A percentile compares a stretch with the other conserved stretches of the same genome.
These are phyloP conservation scores for Pseudisothecium myosuroides DNA, from an alignment of 225 moss, liverwort and hornwort species.

Conservation along the genomic window DNA sequence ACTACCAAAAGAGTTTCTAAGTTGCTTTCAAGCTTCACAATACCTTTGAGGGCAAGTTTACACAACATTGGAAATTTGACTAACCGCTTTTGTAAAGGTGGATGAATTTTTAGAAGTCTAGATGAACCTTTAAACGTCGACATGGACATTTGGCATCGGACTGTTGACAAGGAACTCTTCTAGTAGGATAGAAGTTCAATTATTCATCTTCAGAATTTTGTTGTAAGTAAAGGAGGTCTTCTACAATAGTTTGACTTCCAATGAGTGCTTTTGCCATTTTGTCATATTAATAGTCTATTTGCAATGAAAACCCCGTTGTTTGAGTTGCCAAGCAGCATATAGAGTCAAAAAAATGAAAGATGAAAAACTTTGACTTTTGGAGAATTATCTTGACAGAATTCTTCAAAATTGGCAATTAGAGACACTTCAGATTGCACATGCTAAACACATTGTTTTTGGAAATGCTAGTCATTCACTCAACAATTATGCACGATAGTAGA, in stretches of 20 bases:
- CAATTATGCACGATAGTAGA: too few species aligned
- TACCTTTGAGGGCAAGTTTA: background rate
- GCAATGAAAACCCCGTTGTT: background rate
- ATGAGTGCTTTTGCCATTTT: too few species aligned
- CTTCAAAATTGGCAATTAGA: background rate
- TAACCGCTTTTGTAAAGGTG: background rate
- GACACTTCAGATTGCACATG: background rate
- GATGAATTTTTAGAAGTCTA: background rate
- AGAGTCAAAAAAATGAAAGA: background rate
- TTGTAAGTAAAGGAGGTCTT: too few species aligned
- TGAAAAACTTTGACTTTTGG: background rate
- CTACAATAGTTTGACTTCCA: too few species aligned
- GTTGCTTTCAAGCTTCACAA: background rate
- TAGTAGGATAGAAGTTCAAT: too few species aligned
- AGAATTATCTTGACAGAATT: background rate
- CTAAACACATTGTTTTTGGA: background rate
- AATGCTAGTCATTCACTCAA: background rate
- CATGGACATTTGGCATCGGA: too few species aligned
- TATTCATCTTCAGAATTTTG: too few species aligned
- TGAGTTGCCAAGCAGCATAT: background rate
- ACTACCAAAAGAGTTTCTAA: background rate
- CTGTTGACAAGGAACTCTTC: too few species aligned
- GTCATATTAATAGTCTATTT: background rate
- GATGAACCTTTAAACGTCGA: too few species aligned
- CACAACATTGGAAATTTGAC: background rate